These are phyloP conservation scores for Penicillium atrosanguineum DNA, from an alignment of 495 filamentous ascomycete species.

Conservation along the genomic window DNA sequence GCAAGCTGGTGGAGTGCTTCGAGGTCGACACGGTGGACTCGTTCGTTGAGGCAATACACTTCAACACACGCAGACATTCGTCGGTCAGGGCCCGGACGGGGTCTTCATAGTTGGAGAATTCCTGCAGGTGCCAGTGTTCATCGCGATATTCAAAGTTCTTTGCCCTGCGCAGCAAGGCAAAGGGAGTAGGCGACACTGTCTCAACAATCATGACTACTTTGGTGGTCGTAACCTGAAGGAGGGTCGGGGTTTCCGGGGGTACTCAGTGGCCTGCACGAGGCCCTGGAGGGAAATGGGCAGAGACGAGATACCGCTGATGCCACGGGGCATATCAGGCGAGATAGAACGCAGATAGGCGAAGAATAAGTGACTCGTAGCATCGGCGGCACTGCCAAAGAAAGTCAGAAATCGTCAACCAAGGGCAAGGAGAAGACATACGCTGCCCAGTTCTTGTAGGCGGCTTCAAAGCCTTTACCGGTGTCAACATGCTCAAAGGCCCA, in stretches of 20 bases:
- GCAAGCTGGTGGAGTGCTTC: constrained; percentile 66
- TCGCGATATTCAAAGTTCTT: constrained; percentile 95
- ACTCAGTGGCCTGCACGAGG: constrained; percentile 88
- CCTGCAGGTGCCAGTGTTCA: constrained; percentile 75
- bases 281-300: constrained; percentile 88
- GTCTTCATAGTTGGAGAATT: constrained; percentile 86
- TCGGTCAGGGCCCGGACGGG: constrained; percentile 85
- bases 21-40: constrained; percentile 69
- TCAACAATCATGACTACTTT: constrained; percentile 97
- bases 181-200: constrained; percentile 91
- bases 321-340: constrained; percentile 69
- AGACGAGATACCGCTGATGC: constrained; percentile 71
- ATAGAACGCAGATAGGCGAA: constrained; percentile 94
- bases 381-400: constrained; percentile 64
- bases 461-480: constrained; percentile 85
- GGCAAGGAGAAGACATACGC: constrained; percentile 36
- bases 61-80: constrained; percentile 87
- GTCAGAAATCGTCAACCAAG: constrained; percentile 18
- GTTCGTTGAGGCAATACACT: constrained; percentile 82
- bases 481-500: constrained; percentile 96
- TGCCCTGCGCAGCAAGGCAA: constrained; percentile 83
- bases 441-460: constrained; percentile 85
- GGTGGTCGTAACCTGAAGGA: constrained; percentile 77
- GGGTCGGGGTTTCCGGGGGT: constrained; percentile 79
- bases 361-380: constrained; percentile 94